Percentiles rank a stretch among this genome's conserved stretches.
These are phyloP conservation scores for Penicillium digitatum DNA, from an alignment of 2,329 filamentous ascomycete species.

Conservation along the genomic window DNA sequence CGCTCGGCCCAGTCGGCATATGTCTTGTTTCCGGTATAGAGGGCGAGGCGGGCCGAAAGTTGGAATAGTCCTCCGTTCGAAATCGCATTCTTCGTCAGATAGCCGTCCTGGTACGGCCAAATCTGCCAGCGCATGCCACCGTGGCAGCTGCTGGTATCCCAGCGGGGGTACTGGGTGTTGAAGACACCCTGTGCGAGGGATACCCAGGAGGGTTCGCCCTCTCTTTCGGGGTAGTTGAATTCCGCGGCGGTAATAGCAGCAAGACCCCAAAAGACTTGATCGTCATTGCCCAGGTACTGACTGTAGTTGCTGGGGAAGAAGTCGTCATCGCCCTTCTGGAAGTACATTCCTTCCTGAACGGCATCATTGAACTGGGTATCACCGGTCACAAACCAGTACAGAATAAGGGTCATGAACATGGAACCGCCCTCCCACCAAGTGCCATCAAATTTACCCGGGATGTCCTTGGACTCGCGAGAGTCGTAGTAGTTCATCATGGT, in stretches of 20 bases:
- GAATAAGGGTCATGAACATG: constrained; percentile 66
- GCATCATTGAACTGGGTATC: constrained; percentile 68
- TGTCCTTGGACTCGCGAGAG: constrained; percentile 35
- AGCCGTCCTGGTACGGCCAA: constrained; percentile 70
- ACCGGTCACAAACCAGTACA: constrained; percentile 81
- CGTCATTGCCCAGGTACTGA: constrained; percentile 50
- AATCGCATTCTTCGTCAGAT: constrained; percentile 56
- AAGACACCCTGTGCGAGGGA: constrained; percentile 74
- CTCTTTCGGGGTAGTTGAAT: constrained; percentile 67
- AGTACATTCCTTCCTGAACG: constrained; percentile 64
- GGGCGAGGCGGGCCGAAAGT: constrained; percentile 63
- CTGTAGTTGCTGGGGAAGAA: constrained; percentile 66
- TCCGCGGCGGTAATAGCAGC: constrained; percentile 75
- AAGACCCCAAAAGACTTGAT: constrained; percentile 79
- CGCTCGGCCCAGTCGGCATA: constrained; percentile 75
- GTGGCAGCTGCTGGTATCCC: constrained; percentile 63
- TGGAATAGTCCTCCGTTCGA: constrained; percentile 58
- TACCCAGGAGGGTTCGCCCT: constrained; percentile 67
- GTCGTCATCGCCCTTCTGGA: constrained; percentile 69
- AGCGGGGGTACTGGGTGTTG: constrained; percentile 69
- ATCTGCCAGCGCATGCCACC: constrained; percentile 86
- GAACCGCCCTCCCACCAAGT: constrained; percentile 67
- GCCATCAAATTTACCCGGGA: constrained; percentile 40
- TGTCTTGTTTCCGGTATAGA: constrained; percentile 74
- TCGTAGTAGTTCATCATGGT: constrained; percentile 41